Conservation (phyloP, 306 rosid genomes). For the Glycyrrhiza uralensis region DNA sequence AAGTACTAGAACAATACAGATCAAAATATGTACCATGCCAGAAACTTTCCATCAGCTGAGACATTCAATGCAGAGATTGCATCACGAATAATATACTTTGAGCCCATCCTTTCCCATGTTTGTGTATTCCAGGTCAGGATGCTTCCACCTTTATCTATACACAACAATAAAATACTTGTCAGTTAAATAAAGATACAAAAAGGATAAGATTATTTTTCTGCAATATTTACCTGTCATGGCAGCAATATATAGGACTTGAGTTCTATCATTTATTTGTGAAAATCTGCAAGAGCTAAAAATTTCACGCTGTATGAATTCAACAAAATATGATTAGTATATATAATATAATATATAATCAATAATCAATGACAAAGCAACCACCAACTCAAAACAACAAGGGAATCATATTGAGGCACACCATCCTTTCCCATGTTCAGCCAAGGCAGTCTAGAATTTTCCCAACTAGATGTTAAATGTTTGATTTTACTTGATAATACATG, state of each 20-base stretch:
- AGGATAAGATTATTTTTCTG: conserved; percentile 11
- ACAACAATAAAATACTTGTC: conserved; percentile 20
- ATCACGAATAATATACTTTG: conserved; percentile 63
- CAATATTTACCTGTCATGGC: conserved; percentile 52
- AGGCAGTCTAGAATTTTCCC: background rate
- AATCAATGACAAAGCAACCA: background rate
- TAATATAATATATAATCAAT: background rate
- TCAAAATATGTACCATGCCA: conserved; percentile 70
- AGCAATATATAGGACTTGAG: conserved; percentile 59
- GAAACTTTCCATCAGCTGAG: conserved; percentile 81
- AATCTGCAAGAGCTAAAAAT: conserved; percentile 71
- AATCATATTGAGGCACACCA: conserved; percentile 14
- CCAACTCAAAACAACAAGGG: background rate
- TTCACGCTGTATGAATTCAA: conserved; percentile 61
- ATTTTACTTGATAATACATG: background rate
- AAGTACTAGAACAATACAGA: conserved; percentile 4
- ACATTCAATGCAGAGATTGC: conserved; percentile 62
- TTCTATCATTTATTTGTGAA: conserved; percentile 48
- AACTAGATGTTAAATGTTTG: background rate
- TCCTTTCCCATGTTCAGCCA: background rate
- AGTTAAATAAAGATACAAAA: conserved; percentile 19
- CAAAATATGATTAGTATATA: conserved; percentile 24
- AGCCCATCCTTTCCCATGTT: conserved; percentile 68
- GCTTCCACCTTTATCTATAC: conserved; percentile 67
- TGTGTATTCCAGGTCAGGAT: conserved; percentile 76